Conservation (phyloP, 768 basidiomycete species). For the Cystobasidium ongulense region DNA sequence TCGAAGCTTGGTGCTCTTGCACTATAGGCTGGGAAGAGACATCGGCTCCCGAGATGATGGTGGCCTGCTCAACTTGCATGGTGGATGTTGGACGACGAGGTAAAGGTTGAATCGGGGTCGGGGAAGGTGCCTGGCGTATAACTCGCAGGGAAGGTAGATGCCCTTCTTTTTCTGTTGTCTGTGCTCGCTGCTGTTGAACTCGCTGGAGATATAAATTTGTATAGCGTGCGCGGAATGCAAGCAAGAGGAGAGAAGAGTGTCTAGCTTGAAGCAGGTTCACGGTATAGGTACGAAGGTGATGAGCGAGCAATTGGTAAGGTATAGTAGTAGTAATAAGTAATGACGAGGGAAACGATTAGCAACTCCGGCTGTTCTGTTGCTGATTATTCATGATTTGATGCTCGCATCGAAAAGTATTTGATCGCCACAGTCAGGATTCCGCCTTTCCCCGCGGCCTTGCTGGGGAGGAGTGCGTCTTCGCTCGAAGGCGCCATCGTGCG, state of each 20-base stretch:
- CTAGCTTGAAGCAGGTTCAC: too few species aligned
- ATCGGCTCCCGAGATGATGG: constrained; percentile 5
- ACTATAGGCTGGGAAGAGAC: not conserved
- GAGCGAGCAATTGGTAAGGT: too few species aligned
- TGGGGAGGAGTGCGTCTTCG: not conserved
- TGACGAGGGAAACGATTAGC: too few species aligned
- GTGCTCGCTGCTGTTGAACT: not conserved
- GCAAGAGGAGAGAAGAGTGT: too few species aligned
- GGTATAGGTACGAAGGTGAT: too few species aligned
- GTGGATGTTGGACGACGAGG: too few species aligned
- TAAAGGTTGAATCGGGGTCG: not conserved
- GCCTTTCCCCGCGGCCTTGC: not conserved
- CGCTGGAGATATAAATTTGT: too few species aligned
- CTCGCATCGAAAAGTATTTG: not conserved
- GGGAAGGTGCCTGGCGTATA: too few species aligned
- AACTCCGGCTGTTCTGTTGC: too few species aligned
- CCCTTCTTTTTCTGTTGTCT: not conserved
- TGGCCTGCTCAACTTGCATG: constrained; percentile 13
- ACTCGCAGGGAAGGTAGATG: not conserved
- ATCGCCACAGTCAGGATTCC: not conserved
- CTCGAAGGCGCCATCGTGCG: not conserved
- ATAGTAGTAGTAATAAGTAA: too few species aligned
- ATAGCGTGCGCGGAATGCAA: too few species aligned
- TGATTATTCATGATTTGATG: not conserved
- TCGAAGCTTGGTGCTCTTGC: not conserved